Evolutionary conservation across 805 yeast species (phyloP).

Genomic region (Cyberlindnera amylophila): DNA sequence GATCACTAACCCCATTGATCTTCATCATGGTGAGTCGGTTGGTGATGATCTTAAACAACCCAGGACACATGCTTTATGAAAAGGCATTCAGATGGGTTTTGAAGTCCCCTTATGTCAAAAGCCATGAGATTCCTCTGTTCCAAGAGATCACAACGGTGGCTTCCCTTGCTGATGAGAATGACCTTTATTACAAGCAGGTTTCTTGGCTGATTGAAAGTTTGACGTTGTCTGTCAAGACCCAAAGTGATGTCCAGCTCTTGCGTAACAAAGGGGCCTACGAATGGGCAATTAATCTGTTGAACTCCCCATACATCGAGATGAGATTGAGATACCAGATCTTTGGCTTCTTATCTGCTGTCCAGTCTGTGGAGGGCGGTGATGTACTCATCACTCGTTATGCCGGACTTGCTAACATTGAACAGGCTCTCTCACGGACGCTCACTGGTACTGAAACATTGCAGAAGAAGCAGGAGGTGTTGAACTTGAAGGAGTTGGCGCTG

Average conservation of each 20-base stretch:
- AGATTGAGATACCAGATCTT: slow-evolving; percentile 39
- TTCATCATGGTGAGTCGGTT: slow-evolving; percentile 54
- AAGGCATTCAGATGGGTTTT: slow-evolving; percentile 63
- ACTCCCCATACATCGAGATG: slow-evolving; percentile 45
- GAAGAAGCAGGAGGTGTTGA: slow-evolving; percentile 33
- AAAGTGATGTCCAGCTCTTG: slow-evolving; percentile 50
- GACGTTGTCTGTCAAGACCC: slow-evolving; percentile 41
- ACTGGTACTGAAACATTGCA: slow-evolving; percentile 5
- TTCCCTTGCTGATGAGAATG: slow-evolving; percentile 36
- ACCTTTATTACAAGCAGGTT: slow-evolving; percentile 52
- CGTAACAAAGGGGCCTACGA: slow-evolving; percentile 59
- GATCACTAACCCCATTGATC: slow-evolving; percentile 42
- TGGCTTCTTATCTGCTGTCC: slow-evolving; percentile 43
- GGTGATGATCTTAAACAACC: slow-evolving; percentile 55
- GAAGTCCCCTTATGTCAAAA: slow-evolving; percentile 35
- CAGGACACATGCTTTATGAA: slow-evolving; percentile 74
- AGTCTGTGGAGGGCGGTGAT: slow-evolving; percentile 55
- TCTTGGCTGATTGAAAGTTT: slow-evolving; percentile 62
- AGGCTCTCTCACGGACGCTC: slow-evolving; percentile 12
- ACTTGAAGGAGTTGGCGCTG: slow-evolving; percentile 43
- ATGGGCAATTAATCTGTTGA: slow-evolving; percentile 53
- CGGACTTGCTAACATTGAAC: slow-evolving; percentile 37
- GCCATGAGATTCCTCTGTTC: slow-evolving; percentile 43
- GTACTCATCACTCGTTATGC: slow-evolving; percentile 57
- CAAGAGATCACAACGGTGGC: slow-evolving; percentile 29